Base-by-base conservation (phyloP, 192 early-diverging fungal genomes). In the Linnemannia exigua region DNA sequence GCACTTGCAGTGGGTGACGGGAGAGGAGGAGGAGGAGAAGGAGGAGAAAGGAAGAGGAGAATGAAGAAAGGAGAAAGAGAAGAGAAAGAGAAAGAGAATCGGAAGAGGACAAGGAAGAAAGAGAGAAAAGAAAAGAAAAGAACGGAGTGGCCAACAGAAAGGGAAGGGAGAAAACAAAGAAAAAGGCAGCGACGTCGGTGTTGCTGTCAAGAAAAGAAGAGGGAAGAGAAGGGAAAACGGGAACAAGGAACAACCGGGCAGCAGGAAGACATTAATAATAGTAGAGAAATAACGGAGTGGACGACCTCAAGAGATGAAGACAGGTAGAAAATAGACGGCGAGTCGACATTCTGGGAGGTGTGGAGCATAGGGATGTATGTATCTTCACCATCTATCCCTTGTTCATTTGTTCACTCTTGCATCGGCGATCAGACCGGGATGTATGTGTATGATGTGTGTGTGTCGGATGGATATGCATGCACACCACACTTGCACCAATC, bases 41-140 rank as follows among this genome's bases (percentile, higher is more conserved):
- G 35, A 28, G 37, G 41, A 28, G 74, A 25, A 33, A 70, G 14
- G n/a, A 52, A n/a, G 47, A 69, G 28, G 61, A n/a, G 48, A 46
- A 75, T 66, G 38, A 63, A 44, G 35, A 68, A 35, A 17, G 17
- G 41, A 8, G 67, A n/a, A 15, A 63, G 0, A 31, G 28, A 33
- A 52, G 17, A 68, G 67, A 25, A 74, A 74, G 28, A 74, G 72
- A 31, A 22, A 33, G n/a, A 19, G 22, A 28, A 61, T 61, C n/a
- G n/a, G n/a, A n/a, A n/a, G n/a, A n/a, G n/a, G 58, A 28, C 20
- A 7, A 61, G 1, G 58, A 0, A 5, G 58, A 61, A 35, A 31
- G 16, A 35, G 16, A 12, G 63, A 67, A 28, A 1, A 67, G 35
- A 35, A 31, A 14, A 67, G 12, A 67, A 35, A 28, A 15, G 31